A percentile compares a stretch with the other conserved stretches of the same genome.
Evolutionary conservation across 768 basidiomycete species (phyloP).

Genomic region (Lactifluus rugatus): DNA sequence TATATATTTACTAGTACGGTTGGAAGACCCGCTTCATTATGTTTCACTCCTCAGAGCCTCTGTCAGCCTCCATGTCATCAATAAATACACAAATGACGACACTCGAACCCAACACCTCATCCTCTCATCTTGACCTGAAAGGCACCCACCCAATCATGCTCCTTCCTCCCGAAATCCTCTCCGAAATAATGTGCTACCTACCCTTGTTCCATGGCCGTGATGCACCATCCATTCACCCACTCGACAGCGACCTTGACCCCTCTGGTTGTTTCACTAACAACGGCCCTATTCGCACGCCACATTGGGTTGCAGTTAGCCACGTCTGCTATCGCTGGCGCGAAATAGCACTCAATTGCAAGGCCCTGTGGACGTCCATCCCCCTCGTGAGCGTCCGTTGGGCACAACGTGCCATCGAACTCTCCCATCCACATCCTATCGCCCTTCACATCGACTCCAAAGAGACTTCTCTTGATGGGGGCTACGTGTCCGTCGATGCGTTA

Average conservation of each 20-base stretch:
- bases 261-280: not conserved
- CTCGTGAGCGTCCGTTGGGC: constrained; percentile 11
- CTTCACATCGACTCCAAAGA: constrained; percentile 10
- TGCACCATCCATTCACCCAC: constrained; percentile 8
- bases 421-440: constrained; percentile 5
- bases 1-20: not conserved
- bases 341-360: constrained; percentile 9
- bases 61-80: not conserved
- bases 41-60: too few species aligned
- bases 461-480: constrained; percentile 10
- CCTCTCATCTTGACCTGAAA: not conserved
- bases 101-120: too few species aligned
- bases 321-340: constrained; percentile 16
- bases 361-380: constrained; percentile 11
- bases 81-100: not conserved
- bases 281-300: constrained; percentile 14
- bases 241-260: constrained; percentile 9
- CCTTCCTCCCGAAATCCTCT: constrained; percentile 10
- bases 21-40: not conserved
- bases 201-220: constrained; percentile 6
- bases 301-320: constrained; percentile 17
- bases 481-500: constrained; percentile 7
- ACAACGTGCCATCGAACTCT: constrained; percentile 8
- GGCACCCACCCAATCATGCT: not conserved
- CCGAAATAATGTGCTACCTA: constrained; percentile 13